Conservation (phyloP, 257 asterid genomes). For the Gardenia jasminoides region DNA sequence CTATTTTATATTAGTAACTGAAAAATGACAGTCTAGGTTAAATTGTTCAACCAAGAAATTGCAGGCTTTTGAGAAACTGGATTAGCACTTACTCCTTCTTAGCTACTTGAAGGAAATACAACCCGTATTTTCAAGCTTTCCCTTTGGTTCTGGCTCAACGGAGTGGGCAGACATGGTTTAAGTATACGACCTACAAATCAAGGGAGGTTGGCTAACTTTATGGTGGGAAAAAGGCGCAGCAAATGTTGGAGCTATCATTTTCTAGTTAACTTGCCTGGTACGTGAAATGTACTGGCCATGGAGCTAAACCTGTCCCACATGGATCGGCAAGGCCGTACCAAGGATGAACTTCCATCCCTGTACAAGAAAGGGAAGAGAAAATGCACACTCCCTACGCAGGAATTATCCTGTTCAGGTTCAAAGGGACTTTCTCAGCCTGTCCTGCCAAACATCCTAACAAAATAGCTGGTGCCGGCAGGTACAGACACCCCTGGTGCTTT, state of each 20-base stretch:
- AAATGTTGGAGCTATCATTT: neutral
- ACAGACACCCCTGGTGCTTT: slow-evolving; percentile 98
- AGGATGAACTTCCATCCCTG: slow-evolving; percentile 50
- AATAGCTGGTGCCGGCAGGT: slow-evolving; percentile 39
- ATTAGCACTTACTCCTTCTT: neutral
- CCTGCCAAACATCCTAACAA: slow-evolving; percentile 40
- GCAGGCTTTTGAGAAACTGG: neutral
- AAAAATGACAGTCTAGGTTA: neutral
- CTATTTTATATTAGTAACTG: neutral
- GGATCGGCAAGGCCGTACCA: slow-evolving; percentile 15
- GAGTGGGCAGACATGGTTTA: neutral
- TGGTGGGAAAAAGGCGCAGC: neutral
- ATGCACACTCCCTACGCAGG: slow-evolving; percentile 99
- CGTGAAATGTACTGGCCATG: neutral
- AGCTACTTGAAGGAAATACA: neutral
- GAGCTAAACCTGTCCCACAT: slow-evolving; percentile 7
- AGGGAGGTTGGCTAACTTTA: neutral
- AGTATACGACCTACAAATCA: neutral
- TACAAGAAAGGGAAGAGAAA: slow-evolving; percentile 49
- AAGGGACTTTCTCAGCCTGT: slow-evolving; percentile 99
- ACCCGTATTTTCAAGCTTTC: neutral
- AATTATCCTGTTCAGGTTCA: slow-evolving; percentile 96
- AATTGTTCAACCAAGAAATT: neutral
- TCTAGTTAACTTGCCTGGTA: neutral
- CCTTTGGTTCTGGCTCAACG: neutral